Evolutionary conservation across 768 basidiomycete species (phyloP), one percentile per base, ranked within the genome.

Genomic region (Macrocybe gigantea): DNA sequence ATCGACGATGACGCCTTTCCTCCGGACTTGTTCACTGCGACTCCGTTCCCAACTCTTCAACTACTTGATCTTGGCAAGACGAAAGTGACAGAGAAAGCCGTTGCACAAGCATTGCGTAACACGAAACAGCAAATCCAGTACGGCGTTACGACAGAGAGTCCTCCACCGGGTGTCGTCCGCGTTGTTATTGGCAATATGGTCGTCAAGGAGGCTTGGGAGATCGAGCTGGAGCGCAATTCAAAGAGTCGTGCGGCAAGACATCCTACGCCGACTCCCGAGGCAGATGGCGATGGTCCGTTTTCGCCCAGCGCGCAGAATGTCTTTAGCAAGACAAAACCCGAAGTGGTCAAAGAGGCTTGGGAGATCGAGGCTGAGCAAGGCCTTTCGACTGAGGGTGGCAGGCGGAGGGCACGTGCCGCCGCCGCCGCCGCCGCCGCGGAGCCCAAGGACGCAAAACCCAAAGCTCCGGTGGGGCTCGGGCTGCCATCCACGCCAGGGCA

Each of bases 281-380:
- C 42, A 10, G 35, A 46, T 11, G 45, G 13, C 8, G 22, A 22
- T 22, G 30, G 4, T 7, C 8, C 45, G 10, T 1, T 22, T 22
- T 22, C 22, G 22, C 22, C 22, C 15, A 38, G 13, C 13, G 36
- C 47, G 22, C 12, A 38, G 29, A 36, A 30, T 36, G 31, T 29
- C 9, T n/a, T 33, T 6, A 11, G 45, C 7, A 41, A n/a, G 41
- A 50, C 40, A 12, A 46, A 49, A 33, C 42, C 49, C 15, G 73
- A 69, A 38, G 62, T 73, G 0, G 56, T 70, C 8, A 88, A 85
- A 57, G 88, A 89, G 57, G 60, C 72, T n/a, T 89, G 87, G 87
- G 88, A 90, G 54, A 72, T 85, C 31, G 86, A 88, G 50, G 85
- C 83, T 0, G 86, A 89, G 56, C 82, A 82, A 50, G 86, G 85